phyloP scores from a whole-genome alignment of 257 asterid species.

The Plantago major region DNA sequence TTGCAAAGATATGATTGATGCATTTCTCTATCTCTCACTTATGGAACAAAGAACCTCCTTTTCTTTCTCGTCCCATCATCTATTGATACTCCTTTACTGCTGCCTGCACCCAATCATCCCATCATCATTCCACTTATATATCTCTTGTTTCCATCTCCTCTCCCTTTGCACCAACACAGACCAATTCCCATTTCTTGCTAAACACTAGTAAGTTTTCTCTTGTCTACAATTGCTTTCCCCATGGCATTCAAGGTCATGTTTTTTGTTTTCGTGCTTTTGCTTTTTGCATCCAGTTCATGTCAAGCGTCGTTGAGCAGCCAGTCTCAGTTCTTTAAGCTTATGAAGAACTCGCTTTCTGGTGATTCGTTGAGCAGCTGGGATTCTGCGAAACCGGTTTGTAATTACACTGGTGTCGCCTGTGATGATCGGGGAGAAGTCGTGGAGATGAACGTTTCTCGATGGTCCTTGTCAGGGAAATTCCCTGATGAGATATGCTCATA shows the following conservation, averaged over 20 bases:
- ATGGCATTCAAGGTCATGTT: constrained; percentile 36
- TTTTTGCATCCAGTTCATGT: constrained; percentile 23
- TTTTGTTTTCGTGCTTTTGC: constrained; percentile 21
- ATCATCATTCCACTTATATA: constrained; percentile 53
- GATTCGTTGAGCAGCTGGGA: constrained; percentile 49
- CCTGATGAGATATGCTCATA: constrained; percentile 58
- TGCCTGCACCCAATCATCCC: constrained; percentile 34
- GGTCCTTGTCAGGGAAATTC: constrained; percentile 60
- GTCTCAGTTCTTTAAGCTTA: constrained; percentile 40
- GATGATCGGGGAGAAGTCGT: constrained; percentile 41
- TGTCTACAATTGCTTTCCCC: background rate
- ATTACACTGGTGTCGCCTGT: constrained; percentile 55
- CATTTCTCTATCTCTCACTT: constrained; percentile 31
- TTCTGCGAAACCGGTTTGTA: constrained; percentile 33
- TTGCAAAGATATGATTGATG: constrained; percentile 35
- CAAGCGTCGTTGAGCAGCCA: constrained; percentile 27
- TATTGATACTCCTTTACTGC: constrained; percentile 18
- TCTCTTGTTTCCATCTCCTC: constrained; percentile 31
- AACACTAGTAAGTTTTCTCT: background rate
- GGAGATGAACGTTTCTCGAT: constrained; percentile 49
- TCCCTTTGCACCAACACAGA: constrained; percentile 28
- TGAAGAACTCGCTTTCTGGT: constrained; percentile 44
- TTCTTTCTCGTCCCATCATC: constrained; percentile 5
- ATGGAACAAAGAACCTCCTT: constrained; percentile 38
- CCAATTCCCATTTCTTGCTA: background rate